A percentile compares a stretch with the other conserved stretches of the same genome.
Conservation (phyloP, 495 filamentous ascomycete genomes). For the Penicillium canariense region DNA sequence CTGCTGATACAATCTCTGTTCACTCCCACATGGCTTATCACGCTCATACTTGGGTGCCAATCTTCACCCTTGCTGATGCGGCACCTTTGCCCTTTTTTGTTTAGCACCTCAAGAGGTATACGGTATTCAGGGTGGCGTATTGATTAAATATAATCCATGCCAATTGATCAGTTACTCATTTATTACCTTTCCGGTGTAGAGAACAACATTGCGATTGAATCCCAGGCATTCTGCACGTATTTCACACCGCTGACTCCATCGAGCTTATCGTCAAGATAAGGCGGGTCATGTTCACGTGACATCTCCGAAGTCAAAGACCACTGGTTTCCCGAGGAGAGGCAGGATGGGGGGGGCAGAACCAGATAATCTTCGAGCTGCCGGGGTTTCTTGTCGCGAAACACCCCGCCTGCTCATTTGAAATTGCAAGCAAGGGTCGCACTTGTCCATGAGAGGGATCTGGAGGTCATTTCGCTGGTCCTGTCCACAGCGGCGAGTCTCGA, state of each 20-base stretch:
- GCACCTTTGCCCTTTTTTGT: background rate
- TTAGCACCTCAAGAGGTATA: constrained; percentile 11
- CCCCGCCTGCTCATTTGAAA: constrained; percentile 22
- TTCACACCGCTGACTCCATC: background rate
- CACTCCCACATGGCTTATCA: background rate
- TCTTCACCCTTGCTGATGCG: background rate
- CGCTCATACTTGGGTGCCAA: background rate
- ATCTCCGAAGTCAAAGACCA: constrained; percentile 15
- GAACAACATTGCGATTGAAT: background rate
- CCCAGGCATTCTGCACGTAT: background rate
- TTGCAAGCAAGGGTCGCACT: constrained; percentile 15
- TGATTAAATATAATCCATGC: background rate
- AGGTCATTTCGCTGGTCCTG: constrained; percentile 16
- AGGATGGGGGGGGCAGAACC: constrained; percentile 8
- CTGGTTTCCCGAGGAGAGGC: constrained; percentile 31
- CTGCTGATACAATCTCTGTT: constrained; percentile 9
- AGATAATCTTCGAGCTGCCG: constrained; percentile 21
- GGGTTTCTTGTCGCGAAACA: constrained; percentile 20
- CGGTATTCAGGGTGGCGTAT: constrained; percentile 3
- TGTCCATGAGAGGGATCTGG: constrained; percentile 29
- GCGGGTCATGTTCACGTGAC: constrained; percentile 18
- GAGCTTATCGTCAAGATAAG: background rate
- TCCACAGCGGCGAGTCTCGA: constrained; percentile 32
- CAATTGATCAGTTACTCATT: background rate
- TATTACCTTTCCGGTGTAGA: background rate